These are phyloP conservation scores for Dothideomycetes sp. DNA, from an alignment of 2,329 filamentous ascomycete genomes.

Conservation along the genomic window DNA sequence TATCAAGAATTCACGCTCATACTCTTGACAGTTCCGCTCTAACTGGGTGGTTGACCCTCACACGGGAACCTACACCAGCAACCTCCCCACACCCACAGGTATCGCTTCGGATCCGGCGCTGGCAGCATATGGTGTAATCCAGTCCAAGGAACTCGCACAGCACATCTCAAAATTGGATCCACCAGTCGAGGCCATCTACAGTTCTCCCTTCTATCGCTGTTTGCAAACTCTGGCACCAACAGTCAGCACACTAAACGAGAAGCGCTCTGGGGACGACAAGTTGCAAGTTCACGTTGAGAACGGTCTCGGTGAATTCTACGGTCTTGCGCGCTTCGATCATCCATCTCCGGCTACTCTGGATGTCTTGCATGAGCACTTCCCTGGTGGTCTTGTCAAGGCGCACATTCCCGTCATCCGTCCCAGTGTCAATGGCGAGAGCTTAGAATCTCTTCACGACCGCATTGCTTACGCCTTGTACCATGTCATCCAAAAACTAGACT, in stretches of 20 bases:
- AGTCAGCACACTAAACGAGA: constrained; percentile 39
- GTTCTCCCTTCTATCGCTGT: constrained; percentile 78
- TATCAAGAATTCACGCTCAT: too few relatives aligned
- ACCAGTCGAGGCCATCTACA: constrained; percentile 68
- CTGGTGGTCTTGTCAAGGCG: constrained; percentile 44
- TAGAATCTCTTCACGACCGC: constrained; percentile 70
- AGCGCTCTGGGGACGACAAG: constrained; percentile 21
- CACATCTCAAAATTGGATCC: constrained; percentile 56
- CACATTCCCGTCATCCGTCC: constrained; percentile 53
- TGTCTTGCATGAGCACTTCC: constrained; percentile 59
- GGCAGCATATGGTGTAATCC: constrained; percentile 74
- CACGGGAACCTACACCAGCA: constrained; percentile 68
- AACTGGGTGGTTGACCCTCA: constrained; percentile 78
- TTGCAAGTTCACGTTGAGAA: constrained; percentile 29
- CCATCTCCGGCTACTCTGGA: constrained; percentile 61
- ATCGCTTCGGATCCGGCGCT: constrained; percentile 82
- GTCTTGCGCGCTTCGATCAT: constrained; percentile 74
- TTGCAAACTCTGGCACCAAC: constrained; percentile 73
- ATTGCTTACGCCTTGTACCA: constrained; percentile 59
- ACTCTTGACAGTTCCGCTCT: constrained; percentile 62
- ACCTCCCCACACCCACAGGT: constrained; percentile 71
- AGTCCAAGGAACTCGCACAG: constrained; percentile 65
- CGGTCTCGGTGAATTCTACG: constrained; percentile 74
- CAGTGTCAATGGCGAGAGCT: constrained; percentile 65
- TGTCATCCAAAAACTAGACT: constrained; percentile 65